Evolutionary conservation across 805 yeast genomes (phyloP), one percentile per base, ranked within the genome.

Genomic region (Myxozyma neotropica): DNA sequence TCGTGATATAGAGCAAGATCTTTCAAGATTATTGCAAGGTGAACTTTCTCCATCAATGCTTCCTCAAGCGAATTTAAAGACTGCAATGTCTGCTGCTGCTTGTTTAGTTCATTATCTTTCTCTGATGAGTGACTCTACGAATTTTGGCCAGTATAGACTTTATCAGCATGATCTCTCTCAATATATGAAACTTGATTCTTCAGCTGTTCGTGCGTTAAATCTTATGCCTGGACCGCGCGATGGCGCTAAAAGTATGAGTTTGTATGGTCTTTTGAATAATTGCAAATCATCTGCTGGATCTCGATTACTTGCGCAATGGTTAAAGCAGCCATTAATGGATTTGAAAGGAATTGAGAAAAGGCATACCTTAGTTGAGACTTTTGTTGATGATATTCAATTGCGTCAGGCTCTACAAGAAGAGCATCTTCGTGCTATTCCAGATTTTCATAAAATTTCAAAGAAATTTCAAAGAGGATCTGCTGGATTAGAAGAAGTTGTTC

Each of bases 211-310:
- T 58, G 96, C 98, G 0, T 77, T 94, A 60, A 93, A 93, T 70
- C 77, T 94, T 27, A 89, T 92, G 75, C 96, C 97, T 10, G 73
- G 77, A 2, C 74, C 78, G 6, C 69, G 77, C 26, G 80, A 77
- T 56, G 78, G 79, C 23, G 69, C 77, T 3, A 80, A 82, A 61
- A 72, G 83, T 0, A 75, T 77, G 77, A 87, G 95, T 8, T 74
- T 94, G 43, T 92, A 83, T 71, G 97, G 95, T 26, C 78, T 94
- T 45, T 76, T 94, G 68, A 93, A 94, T 76, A 84, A 86, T 67
- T 93, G 98, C 77, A 90, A 88, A 68, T 87, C 96, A 3, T 80
- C 84, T 1, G 90, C 94, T n/a, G 99, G 99, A 6, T 78, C 93
- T 1, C 80, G 98, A 64, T 74, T 92, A 52, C 79, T 94, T 26